Percentiles rank a stretch among this genome's conserved stretches.
phyloP scores from a whole-genome alignment of 768 basidiomycete genomes.

The Lactarius quietus region DNA sequence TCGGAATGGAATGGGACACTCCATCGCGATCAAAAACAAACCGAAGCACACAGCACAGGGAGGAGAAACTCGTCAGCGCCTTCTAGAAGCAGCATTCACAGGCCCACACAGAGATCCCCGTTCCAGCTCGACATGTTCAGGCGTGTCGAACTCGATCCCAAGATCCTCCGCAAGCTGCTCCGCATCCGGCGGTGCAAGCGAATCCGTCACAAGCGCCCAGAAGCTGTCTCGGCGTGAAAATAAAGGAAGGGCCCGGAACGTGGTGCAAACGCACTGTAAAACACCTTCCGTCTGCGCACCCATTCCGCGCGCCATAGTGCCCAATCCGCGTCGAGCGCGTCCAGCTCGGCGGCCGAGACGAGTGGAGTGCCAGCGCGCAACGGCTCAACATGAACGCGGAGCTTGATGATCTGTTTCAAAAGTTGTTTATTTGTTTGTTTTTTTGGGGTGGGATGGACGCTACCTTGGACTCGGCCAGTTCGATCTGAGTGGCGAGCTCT shows the following conservation, averaged over 20 bases:
- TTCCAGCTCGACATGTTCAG: conserved; percentile 67
- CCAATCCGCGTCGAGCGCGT: conserved; percentile 70
- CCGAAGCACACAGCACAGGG: not conserved
- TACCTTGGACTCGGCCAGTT: conserved; percentile 52
- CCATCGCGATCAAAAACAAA: not conserved
- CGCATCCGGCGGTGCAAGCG: conserved; percentile 63
- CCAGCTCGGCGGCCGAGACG: conserved; percentile 68
- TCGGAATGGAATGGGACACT: too few species aligned
- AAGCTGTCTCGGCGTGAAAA: conserved; percentile 46
- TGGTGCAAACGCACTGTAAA: conserved; percentile 71
- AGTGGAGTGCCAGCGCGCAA: conserved; percentile 64
- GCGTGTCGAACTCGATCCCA: conserved; percentile 74
- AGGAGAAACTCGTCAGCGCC: conserved; percentile 6
- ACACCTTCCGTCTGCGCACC: conserved; percentile 70
- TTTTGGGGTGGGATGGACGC: conserved; percentile 25
- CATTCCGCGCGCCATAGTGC: conserved; percentile 77
- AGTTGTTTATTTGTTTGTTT: not conserved
- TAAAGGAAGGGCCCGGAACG: not conserved
- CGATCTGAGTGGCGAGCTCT: conserved; percentile 56
- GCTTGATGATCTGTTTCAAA: conserved; percentile 44
- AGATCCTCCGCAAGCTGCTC: conserved; percentile 68
- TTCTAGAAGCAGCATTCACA: conserved; percentile 5
- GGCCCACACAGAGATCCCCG: conserved; percentile 50
- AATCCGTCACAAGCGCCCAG: conserved; percentile 68
- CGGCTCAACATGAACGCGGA: conserved; percentile 52